Conservation (phyloP, 176 grass and related monocot genomes). For the Phragmites australis region DNA sequence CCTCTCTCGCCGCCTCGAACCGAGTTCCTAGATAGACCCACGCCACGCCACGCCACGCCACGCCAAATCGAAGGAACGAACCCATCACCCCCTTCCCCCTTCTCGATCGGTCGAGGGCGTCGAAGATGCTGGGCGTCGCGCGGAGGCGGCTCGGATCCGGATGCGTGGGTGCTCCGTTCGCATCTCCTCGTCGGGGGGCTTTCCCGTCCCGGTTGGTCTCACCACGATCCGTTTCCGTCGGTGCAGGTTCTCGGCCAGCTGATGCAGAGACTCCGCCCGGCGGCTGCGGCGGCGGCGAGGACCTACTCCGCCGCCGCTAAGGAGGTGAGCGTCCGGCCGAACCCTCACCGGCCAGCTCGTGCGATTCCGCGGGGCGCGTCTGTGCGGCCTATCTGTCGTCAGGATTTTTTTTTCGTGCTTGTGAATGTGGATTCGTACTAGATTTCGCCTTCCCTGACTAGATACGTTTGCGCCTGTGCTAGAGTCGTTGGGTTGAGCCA, state of each 20-base stretch:
- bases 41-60: not conserved
- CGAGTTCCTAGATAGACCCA: not conserved
- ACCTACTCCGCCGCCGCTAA: slow-evolving; percentile 67
- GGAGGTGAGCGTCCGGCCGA: slow-evolving; percentile 57
- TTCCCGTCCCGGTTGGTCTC: not conserved
- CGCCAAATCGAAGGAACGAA: not conserved
- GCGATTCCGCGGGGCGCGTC: not conserved
- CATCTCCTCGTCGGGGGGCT: not conserved
- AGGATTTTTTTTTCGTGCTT: not conserved
- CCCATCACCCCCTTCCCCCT: no score
- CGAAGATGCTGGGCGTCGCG: slow-evolving; percentile 77
- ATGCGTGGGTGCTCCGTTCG: slow-evolving; percentile 29
- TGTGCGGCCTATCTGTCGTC: not conserved
- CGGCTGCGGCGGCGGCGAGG: slow-evolving; percentile 45
- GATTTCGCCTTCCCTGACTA: not conserved
- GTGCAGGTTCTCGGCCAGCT: slow-evolving; percentile 63
- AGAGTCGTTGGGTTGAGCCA: no score
- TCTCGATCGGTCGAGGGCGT: slow-evolving; percentile 2
- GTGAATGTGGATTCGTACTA: not conserved
- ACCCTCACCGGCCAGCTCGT: not conserved
- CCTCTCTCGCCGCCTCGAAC: not conserved
- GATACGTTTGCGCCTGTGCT: not conserved
- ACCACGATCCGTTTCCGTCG: not conserved
- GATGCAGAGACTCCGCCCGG: slow-evolving; percentile 48
- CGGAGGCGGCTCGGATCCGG: slow-evolving; percentile 70